phyloP scores from a whole-genome alignment of 2,329 filamentous ascomycete genomes.

The Monosporascus sp. region DNA sequence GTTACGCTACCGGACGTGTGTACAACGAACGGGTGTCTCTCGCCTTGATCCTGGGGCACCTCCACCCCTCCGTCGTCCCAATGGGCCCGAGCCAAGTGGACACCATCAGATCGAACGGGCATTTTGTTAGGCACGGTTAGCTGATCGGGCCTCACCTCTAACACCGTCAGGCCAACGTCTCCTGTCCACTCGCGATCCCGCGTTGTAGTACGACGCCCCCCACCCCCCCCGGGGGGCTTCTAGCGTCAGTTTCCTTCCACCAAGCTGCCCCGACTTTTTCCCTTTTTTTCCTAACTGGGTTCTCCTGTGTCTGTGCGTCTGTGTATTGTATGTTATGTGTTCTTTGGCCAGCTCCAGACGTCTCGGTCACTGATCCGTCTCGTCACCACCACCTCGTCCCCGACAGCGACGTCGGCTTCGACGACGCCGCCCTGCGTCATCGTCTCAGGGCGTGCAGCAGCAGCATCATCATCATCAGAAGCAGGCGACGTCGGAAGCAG shows the following conservation, averaged over 20 bases:
- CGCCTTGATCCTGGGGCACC: neutral
- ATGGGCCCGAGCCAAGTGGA: neutral
- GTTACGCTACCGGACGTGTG: too few species aligned
- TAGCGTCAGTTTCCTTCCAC: too few species aligned
- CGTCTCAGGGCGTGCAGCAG: constrained; percentile 40
- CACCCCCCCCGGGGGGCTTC: too few species aligned
- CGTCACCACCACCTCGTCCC: constrained; percentile 50
- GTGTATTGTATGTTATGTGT: constrained; percentile 1
- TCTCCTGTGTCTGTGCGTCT: neutral
- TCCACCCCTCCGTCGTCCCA: neutral
- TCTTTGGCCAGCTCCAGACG: constrained; percentile 45
- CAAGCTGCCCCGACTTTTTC: too few species aligned
- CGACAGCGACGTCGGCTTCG: constrained; percentile 37
- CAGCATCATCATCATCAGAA: constrained; percentile 21
- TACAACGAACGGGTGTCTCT: neutral
- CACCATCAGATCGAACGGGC: neutral
- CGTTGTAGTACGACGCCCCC: too few species aligned
- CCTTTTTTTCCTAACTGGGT: neutral
- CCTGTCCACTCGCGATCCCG: too few species aligned
- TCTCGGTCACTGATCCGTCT: constrained; percentile 45
- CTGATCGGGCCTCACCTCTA: neutral
- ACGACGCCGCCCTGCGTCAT: constrained; percentile 12
- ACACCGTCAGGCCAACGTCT: neutral
- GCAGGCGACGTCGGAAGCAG: constrained; percentile 26
- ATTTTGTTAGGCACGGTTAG: neutral